These are phyloP conservation scores for Ustilago shanxiensis DNA, from an alignment of 1,284 basidiomycete species.

Conservation along the genomic window DNA sequence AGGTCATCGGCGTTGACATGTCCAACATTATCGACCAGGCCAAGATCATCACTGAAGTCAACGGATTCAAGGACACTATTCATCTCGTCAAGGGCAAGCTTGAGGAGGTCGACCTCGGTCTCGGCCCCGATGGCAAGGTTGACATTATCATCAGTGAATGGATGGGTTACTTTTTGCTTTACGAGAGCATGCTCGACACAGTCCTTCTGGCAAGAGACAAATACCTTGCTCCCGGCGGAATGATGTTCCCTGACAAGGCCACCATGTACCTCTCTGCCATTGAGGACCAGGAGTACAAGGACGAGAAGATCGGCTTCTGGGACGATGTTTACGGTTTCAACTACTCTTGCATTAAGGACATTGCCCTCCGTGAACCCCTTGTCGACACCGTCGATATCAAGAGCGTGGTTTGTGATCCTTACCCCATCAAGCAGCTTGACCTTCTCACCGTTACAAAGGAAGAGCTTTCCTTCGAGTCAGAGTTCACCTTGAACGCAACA, in stretches of 20 bases:
- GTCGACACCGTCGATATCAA: slow-evolving; percentile 86
- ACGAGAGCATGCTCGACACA: slow-evolving; percentile 99
- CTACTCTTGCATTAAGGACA: slow-evolving; percentile 99
- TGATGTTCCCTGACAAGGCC: slow-evolving; percentile 96
- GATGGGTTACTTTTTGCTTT: slow-evolving; percentile 87
- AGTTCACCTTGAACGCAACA: slow-evolving; percentile 85
- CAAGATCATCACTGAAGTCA: slow-evolving; percentile 93
- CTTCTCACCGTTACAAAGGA: slow-evolving; percentile 93
- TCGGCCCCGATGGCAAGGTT: slow-evolving; percentile 68
- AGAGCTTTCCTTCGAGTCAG: slow-evolving; percentile 86
- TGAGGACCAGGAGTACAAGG: slow-evolving; percentile 99
- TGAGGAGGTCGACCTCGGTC: slow-evolving; percentile 80
- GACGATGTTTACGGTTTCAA: slow-evolving; percentile 99
- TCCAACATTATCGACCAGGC: slow-evolving; percentile 99
- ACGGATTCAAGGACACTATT: slow-evolving; percentile 93
- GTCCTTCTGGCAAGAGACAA: slow-evolving; percentile 96
- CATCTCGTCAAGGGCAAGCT: slow-evolving; percentile 98
- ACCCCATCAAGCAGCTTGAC: slow-evolving; percentile 76
- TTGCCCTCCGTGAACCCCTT: slow-evolving; percentile 93
- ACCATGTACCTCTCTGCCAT: slow-evolving; percentile 95
- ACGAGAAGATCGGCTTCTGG: slow-evolving; percentile 97
- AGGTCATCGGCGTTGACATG: slow-evolving; percentile 92
- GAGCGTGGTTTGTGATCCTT: slow-evolving; percentile 69
- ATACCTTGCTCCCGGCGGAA: slow-evolving; percentile 86
- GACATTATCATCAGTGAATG: slow-evolving; percentile 99